A percentile compares a stretch with the other conserved stretches of the same genome.
Conservation (phyloP, 2,329 filamentous ascomycete species). For the Dissoconium aciculare region DNA sequence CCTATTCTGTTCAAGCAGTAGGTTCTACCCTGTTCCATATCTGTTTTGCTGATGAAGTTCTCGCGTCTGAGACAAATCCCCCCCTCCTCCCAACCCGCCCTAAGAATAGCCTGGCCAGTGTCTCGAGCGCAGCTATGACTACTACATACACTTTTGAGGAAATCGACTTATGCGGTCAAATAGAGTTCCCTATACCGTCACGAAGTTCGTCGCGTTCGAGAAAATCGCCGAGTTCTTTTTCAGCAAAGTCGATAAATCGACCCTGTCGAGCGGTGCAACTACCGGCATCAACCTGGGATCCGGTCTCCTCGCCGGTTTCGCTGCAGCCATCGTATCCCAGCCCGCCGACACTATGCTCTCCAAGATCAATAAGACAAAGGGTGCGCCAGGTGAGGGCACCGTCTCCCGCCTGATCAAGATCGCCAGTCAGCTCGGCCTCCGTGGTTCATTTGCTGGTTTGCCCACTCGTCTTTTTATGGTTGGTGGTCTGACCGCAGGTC, state of each 20-base stretch:
- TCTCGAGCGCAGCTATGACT: neutral
- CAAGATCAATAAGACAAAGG: conserved; percentile 88
- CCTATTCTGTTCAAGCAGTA: conserved; percentile 66
- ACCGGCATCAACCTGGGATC: conserved; percentile 67
- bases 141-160: conserved; percentile 18
- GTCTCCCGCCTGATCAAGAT: conserved; percentile 68
- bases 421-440: conserved; percentile 60
- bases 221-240: conserved; percentile 64
- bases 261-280: conserved; percentile 49
- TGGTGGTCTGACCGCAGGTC: conserved; percentile 56
- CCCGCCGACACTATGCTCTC: conserved; percentile 79
- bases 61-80: too few species aligned
- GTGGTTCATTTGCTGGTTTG: conserved; percentile 60
- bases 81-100: too few species aligned
- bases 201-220: conserved; percentile 84
- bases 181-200: conserved; percentile 76
- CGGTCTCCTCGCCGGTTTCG: conserved; percentile 69
- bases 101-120: too few species aligned
- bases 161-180: conserved; percentile 5
- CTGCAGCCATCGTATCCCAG: conserved; percentile 68
- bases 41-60: too few species aligned
- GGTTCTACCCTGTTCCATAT: too few species aligned
- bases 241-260: conserved; percentile 50
- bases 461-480: conserved; percentile 59
- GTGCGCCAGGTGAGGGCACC: conserved; percentile 66